A percentile compares a stretch with the other conserved stretches of the same genome.
These are phyloP conservation scores for Epicoccum sorghinum DNA, from an alignment of 2,329 filamentous ascomycete genomes.

Conservation along the genomic window DNA sequence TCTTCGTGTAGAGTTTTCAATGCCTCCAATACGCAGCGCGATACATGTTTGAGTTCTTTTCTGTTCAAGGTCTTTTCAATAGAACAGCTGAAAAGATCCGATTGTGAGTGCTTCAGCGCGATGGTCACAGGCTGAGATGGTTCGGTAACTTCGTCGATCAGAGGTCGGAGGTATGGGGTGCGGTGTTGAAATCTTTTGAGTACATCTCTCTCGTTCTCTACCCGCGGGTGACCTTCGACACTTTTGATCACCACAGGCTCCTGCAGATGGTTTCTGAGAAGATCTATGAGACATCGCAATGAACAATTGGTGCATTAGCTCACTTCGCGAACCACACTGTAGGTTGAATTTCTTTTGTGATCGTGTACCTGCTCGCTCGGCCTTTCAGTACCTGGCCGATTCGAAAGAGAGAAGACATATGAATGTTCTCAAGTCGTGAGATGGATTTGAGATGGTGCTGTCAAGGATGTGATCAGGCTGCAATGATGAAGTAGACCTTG, in stretches of 20 bases:
- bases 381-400: slow-evolving; percentile 25
- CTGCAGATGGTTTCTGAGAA: not conserved
- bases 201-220: slow-evolving; percentile 36
- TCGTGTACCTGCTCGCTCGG: slow-evolving; percentile 17
- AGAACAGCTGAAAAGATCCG: slow-evolving; percentile 17
- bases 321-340: slow-evolving; percentile 30
- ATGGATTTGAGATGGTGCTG: too few relatives aligned
- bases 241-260: slow-evolving; percentile 33
- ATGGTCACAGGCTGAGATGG: slow-evolving; percentile 27
- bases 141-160: slow-evolving; percentile 38
- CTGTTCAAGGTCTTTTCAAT: slow-evolving; percentile 20
- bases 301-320: not conserved
- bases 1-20: slow-evolving; percentile 33
- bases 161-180: slow-evolving; percentile 28
- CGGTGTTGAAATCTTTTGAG: slow-evolving; percentile 33
- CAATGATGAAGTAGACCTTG: too few relatives aligned
- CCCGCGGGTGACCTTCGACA: slow-evolving; percentile 23
- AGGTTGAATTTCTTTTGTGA: slow-evolving; percentile 25
- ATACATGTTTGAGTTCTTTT: slow-evolving; percentile 28
- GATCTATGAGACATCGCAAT: not conserved
- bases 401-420: slow-evolving; percentile 20
- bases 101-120: slow-evolving; percentile 17
- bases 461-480: too few relatives aligned
- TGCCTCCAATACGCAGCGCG: slow-evolving; percentile 29
- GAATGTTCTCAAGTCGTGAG: too few relatives aligned